Evolutionary conservation across 345 rosid species (phyloP), one percentile per base, ranked within the genome.

Genomic region (Boechera retrofracta): DNA sequence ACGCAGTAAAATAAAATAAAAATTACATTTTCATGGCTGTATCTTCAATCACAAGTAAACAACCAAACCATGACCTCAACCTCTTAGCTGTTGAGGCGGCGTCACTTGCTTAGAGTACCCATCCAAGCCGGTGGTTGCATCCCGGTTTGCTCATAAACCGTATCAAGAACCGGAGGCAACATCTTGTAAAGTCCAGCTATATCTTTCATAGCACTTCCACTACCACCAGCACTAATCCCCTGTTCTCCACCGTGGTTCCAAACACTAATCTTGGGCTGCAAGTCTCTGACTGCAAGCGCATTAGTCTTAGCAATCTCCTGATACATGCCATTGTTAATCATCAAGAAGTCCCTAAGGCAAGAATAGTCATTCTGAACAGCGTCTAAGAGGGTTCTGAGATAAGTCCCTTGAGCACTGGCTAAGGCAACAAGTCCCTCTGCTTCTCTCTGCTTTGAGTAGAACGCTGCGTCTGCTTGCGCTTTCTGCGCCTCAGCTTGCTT

Each of bases 71-170:
- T 2, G 65, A 12, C 2, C 10, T 28, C 65, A 41, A 64, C 44
- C 28, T 12, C 44, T 53, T n/a, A 52, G 53, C 24, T 39, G 5
- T 52, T 3, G 68, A 59, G 42, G 10, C 21, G 5, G 24, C 57
- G 5, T 69, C 57, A 61, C 64, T 66, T 72, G 63, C 35, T 67
- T 16, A 86, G 47, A 7, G 80, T 73, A 52, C 88, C 94, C 48
- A 93, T 67, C 90, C 89, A 93, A 1, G 89, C 48, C 2, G 98
- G 91, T 8, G 95, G 98, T 3, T 74, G 79, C 94, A 89, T 91
- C 42, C 93, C 95, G 0, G 93, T 93, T 61, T 91, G 97, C 15
- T 93, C 91, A 3, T 93, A 83, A 64, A 93, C 97, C 6, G 95
- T 93, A 67, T 87, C 79, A 8, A 93, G 78, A 83, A 93, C 79